Base-by-base conservation (phyloP, 345 rosid genomes). In the Raphanus sativus region DNA sequence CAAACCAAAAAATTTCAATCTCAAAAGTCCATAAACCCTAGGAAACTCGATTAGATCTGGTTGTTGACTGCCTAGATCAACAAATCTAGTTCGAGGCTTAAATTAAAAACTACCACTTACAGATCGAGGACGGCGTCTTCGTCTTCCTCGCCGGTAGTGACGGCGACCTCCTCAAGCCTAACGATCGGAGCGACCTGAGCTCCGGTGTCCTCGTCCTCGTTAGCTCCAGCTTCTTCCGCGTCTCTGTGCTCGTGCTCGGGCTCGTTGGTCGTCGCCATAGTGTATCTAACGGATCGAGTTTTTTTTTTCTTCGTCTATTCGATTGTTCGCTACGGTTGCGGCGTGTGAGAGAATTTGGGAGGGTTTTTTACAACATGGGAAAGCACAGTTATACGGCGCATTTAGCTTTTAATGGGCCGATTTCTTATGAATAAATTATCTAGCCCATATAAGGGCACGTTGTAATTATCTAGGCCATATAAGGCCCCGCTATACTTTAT, bases 141-240 rank as follows among this genome's bases (percentile, higher is more conserved):
- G 56, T 89, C 89, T 72, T 94, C 97, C 81, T 94, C 98, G 13
- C 98, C 97, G 40, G 98, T 91, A 69, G 90, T 79, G 52, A 95
- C 90, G 38, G 94, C 83, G 59, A 95, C 90, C 76, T 92, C 97
- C 79, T 95, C 97, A 3, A 92, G 93, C 81, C 81, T 86, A 81
- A 94, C 88, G 79, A 91, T 87, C 32, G 98, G 97, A 36, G 97
- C 97, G 8, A 94, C 85, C 80, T 89, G 97, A 75, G 93, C 99
- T 32, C 99, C 97, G 65, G 99, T 92, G 79, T 95, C 99, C 83
- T 94, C 98, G 40, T 94, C 98, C 4, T 94, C 97, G 67, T 80
- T 89, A 73, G 92, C 87, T 30, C 85, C 90, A 6, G 87, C 76
- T 4, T 88, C 93, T 67, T 89, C 97, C 2, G 84, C 96, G 13